Conservation (phyloP, 441 rosid species). For the Raphanus hybrid region DNA sequence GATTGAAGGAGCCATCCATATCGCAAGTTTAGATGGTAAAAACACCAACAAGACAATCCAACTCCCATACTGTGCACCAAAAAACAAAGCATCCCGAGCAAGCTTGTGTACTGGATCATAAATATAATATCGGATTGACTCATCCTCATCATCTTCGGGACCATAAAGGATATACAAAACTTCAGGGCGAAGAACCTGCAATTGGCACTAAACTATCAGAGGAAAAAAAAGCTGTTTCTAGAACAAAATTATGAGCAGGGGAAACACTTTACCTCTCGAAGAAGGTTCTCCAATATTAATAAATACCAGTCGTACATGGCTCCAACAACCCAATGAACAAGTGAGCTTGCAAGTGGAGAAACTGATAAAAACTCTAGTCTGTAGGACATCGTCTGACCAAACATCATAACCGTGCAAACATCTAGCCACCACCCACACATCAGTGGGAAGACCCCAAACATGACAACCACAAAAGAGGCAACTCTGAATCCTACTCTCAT, state of each 20-base stretch:
- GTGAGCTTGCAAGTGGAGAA: conserved; percentile 93
- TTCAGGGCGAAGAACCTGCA: conserved; percentile 90
- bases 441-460: too few species aligned
- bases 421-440: conserved; percentile 92
- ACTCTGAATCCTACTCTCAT: too few species aligned
- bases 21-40: conserved; percentile 96
- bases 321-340: conserved; percentile 96
- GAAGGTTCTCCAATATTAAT: conserved; percentile 84
- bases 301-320: conserved; percentile 88
- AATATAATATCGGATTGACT: conserved; percentile 69
- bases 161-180: conserved; percentile 91
- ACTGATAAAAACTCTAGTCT: conserved; percentile 76
- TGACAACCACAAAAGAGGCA: too few species aligned
- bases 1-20: conserved; percentile 81
- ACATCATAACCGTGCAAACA: conserved; percentile 91
- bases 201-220: neutral
- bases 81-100: too few species aligned
- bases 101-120: too few species aligned
- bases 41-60: conserved; percentile 97
- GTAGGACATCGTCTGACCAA: conserved; percentile 88
- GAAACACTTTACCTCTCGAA: conserved; percentile 75
- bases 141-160: conserved; percentile 89
- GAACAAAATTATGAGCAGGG: neutral
- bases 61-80: conserved; percentile 71
- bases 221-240: neutral